Evolutionary conservation across 768 basidiomycete genomes (phyloP), one percentile per base, ranked within the genome.

Genomic region (Serendipita vermifera): DNA sequence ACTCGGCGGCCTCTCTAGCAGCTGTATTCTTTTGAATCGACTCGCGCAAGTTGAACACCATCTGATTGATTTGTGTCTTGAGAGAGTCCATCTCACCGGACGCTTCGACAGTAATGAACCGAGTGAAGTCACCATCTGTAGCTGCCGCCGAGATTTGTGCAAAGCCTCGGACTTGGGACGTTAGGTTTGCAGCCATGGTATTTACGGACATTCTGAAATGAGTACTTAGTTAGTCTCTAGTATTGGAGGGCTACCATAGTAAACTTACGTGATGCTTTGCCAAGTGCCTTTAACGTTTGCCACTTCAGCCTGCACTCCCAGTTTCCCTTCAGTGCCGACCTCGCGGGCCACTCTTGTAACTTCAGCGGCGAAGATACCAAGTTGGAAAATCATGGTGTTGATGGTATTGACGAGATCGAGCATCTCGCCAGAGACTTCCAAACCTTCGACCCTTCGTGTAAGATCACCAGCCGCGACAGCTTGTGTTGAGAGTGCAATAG

Each of bases 81-180:
- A 99, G 77, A 46, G 89, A 92, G 70, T 98, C 93, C 96, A 98
- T 98, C 70, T 99, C 96, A 54, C 96, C 96, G 59, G 81, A 85
- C 1, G 96, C 96, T 64, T 98, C 94, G 64, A 99, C 96, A 26
- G 96, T 98, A 73, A 99, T 97, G 77, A 98, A 99, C 15, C 92
- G 81, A 22, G 91, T 94, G 70, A 97, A 97, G 70, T 98, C 96
- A 59, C 96, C 94, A 64, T 97, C 96, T 76, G 93, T 97, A 13
- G 96, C 96, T 0, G 96, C 94, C 0, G 93, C 94, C 1, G 90
- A 93, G 63, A 98, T 98, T 69, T 98, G 96, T 1, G 93, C 96
- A 64, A 99, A 99, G 3, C 94, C 96, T 68, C 96, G 85, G 48
- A 99, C 96, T 82, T 94, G 91, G 0, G 91, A 92, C n/a, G 91